These are phyloP conservation scores for Pythium scleroteichum DNA, from an alignment of 352 stramenopile species.

Conservation along the genomic window DNA sequence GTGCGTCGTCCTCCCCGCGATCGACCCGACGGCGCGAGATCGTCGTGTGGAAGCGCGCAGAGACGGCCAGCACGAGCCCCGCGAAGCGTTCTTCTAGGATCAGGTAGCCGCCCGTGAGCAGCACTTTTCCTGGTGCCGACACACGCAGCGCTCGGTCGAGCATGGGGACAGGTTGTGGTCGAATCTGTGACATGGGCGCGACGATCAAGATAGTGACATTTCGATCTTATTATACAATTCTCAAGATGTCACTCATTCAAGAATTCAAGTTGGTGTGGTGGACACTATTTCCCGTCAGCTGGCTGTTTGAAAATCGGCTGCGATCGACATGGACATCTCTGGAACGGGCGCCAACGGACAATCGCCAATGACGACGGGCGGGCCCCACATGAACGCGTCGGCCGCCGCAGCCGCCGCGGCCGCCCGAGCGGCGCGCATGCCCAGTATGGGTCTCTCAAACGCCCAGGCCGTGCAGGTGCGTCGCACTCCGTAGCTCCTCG, in stretches of 20 bases:
- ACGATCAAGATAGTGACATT: slow-evolving; percentile 6
- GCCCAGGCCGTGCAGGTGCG: slow-evolving; percentile 16
- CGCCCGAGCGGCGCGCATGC: slow-evolving; percentile 5
- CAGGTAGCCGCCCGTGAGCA: slow-evolving; percentile 96
- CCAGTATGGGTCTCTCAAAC: slow-evolving; percentile 12
- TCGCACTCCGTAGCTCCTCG: background rate
- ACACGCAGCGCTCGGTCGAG: slow-evolving; percentile 44
- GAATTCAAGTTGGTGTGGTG: background rate
- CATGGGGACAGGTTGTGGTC: background rate
- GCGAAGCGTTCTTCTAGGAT: slow-evolving; percentile 91
- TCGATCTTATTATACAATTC: no score
- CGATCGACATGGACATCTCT: background rate
- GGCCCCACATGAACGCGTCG: slow-evolving; percentile 3
- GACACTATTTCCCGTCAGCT: no score
- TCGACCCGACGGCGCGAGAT: slow-evolving; percentile 28
- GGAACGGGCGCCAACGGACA: background rate
- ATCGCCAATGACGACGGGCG: slow-evolving; percentile 16
- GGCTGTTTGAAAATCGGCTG: background rate
- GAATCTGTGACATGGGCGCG: slow-evolving; percentile 2
- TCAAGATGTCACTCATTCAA: background rate
- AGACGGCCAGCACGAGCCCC: slow-evolving; percentile 91
- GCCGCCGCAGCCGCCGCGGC: background rate
- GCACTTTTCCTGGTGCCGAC: slow-evolving; percentile 96
- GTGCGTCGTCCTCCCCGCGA: background rate
- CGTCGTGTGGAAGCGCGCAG: slow-evolving; percentile 93